These are phyloP conservation scores for Geranium rotundifolium DNA, from an alignment of 345 rosid species.

Conservation along the genomic window DNA sequence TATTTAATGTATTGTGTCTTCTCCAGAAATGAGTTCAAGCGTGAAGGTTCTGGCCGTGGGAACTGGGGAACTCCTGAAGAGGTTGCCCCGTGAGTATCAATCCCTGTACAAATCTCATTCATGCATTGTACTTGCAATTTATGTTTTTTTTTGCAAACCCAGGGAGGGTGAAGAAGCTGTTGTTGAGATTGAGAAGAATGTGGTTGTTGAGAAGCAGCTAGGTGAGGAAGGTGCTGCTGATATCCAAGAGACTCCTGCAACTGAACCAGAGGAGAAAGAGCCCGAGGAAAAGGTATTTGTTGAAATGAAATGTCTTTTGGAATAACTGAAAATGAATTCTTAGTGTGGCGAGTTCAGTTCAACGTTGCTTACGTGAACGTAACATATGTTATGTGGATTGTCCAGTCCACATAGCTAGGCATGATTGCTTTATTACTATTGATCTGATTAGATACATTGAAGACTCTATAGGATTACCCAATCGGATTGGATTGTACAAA, in stretches of 20 bases:
- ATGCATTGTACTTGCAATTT: background rate
- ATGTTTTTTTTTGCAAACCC: constrained; percentile 1
- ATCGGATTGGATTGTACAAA: no score
- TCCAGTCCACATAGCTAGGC: no score
- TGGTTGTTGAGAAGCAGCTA: constrained; percentile 41
- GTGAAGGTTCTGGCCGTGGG: constrained; percentile 87
- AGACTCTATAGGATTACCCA: no score
- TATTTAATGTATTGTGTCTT: background rate
- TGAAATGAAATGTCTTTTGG: no score
- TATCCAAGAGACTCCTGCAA: constrained; percentile 53
- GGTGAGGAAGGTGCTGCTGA: constrained; percentile 54
- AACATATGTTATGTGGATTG: no score
- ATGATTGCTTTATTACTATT: no score
- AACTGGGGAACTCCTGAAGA: constrained; percentile 89
- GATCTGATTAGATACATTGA: no score
- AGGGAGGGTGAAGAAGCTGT: constrained; percentile 66
- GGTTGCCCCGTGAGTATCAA: constrained; percentile 56
- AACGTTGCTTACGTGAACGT: no score
- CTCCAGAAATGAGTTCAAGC: constrained; percentile 61
- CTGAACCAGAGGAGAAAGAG: constrained; percentile 61
- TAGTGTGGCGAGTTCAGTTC: no score
- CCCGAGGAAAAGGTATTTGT: constrained; percentile 65
- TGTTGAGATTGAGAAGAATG: constrained; percentile 39
- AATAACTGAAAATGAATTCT: no score
- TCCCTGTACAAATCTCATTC: background rate